phyloP scores from a whole-genome alignment of 2,329 filamentous ascomycete genomes.

The Sphaerulina musiva region DNA sequence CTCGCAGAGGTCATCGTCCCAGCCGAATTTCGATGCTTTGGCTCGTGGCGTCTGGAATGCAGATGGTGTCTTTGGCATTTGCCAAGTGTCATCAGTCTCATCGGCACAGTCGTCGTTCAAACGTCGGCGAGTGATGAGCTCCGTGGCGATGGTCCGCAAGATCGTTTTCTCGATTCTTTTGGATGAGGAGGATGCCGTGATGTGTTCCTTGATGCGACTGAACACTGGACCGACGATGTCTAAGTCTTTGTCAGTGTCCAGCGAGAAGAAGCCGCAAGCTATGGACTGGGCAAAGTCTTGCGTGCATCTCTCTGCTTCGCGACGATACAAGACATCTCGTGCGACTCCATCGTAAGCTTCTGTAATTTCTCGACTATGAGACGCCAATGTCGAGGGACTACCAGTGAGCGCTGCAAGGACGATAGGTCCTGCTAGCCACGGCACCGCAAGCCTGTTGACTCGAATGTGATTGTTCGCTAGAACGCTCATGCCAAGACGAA shows the following conservation, averaged over 20 bases:
- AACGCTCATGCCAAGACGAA: background rate
- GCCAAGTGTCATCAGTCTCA: background rate
- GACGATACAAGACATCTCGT: background rate
- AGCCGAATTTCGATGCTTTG: conserved; percentile 28
- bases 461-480: background rate
- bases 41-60: background rate
- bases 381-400: background rate
- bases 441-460: background rate
- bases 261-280: background rate
- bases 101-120: background rate
- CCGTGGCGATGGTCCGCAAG: background rate
- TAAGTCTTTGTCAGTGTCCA: background rate
- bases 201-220: background rate
- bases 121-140: background rate
- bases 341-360: background rate
- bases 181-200: background rate
- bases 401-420: background rate
- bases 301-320: background rate
- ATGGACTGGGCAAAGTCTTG: background rate
- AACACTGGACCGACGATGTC: background rate
- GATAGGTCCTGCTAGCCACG: background rate
- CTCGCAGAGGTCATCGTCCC: conserved; percentile 43
- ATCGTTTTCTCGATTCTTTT: background rate
- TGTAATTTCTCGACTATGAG: background rate
- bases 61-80: background rate